Evolutionary conservation across 306 rosid species (phyloP), one percentile per base, ranked within the genome.

Genomic region (Cotoneaster glaucophyllus): DNA sequence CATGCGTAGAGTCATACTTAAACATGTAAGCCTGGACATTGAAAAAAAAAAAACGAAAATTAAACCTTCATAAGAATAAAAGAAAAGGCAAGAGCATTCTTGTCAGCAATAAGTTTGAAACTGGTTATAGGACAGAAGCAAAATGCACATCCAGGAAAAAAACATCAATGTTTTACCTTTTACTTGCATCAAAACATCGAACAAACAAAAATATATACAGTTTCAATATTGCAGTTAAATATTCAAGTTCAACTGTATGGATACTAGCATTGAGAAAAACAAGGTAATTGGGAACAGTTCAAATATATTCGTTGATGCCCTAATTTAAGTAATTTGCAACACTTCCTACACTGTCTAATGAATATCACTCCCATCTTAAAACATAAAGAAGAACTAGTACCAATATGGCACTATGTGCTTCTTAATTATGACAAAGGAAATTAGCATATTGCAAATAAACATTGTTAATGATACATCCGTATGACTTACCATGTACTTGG

Each of bases 1-100:
- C 96, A 84, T 95, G 99, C 44, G 97, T 92, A 74, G 99, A 92
- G 76, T 95, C 99, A 45, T 89, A 95, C 84, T 95, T 95, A 39
- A 95, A 85, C 99, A 95, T 92, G 89, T 95, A 95, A 32, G 99
- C 97, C 99, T 92, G 75, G 37, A 85, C 73, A 74, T 65, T 22
- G 73, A n/a, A 62, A 21, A 19, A 31, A 31, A 15, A 13, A 1
- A 22, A 25, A 6, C 4, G 28, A 24, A 67, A 58, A 29, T 44
- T 4, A 77, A 58, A 68, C 11, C 50, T 54, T n/a, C 65, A 58
- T 43, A 19, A 22, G 14, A 32, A 15, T 31, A 58, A 25, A 39
- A 22, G 5, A 67, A 17, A 64, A 17, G 8, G 12, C 19, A 39
- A 18, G 3, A 76, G 53, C 78, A 31, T 57, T 57, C 22, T 59